Percentiles rank a stretch among this genome's conserved stretches.
These are phyloP conservation scores for Ceratobasidium papillatum DNA, from an alignment of 1,284 basidiomycete species.

Conservation along the genomic window DNA sequence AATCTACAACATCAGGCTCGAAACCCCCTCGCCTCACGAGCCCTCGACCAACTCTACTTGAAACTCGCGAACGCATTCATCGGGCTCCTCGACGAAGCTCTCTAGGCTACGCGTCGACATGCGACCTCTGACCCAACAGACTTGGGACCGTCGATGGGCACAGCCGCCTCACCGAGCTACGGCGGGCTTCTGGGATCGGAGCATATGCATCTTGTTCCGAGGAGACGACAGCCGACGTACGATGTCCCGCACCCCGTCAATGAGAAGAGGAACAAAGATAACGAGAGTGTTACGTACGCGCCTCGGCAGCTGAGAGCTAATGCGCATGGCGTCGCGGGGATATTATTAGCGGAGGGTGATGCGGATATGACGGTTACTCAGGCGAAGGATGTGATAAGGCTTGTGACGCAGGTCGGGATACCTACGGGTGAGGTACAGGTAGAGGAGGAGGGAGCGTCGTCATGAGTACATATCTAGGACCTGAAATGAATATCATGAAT, in stretches of 20 bases:
- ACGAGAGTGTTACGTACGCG: constrained; percentile 13
- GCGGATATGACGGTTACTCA: constrained; percentile 73
- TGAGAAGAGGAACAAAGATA: neutral
- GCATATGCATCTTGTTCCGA: constrained; percentile 84
- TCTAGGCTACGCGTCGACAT: constrained; percentile 70
- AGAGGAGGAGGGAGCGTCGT: neutral
- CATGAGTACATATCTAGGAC: no score
- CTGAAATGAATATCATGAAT: no score
- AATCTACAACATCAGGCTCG: constrained; percentile 1
- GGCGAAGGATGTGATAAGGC: constrained; percentile 65
- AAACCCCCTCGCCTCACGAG: constrained; percentile 16
- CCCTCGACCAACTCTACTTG: constrained; percentile 59
- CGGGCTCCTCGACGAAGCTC: constrained; percentile 76
- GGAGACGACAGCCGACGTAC: constrained; percentile 63
- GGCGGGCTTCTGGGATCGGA: constrained; percentile 84
- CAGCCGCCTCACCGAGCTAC: constrained; percentile 66
- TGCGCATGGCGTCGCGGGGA: constrained; percentile 84
- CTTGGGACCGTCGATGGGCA: constrained; percentile 53
- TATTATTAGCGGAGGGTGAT: constrained; percentile 83
- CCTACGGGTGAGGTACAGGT: neutral
- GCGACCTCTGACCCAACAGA: constrained; percentile 54
- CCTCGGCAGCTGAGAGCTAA: constrained; percentile 68
- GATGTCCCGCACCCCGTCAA: constrained; percentile 6
- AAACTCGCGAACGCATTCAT: constrained; percentile 72
- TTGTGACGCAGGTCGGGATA: constrained; percentile 68